Base-by-base conservation (phyloP, 805 yeast genomes). In the Barnettozyma populi region DNA sequence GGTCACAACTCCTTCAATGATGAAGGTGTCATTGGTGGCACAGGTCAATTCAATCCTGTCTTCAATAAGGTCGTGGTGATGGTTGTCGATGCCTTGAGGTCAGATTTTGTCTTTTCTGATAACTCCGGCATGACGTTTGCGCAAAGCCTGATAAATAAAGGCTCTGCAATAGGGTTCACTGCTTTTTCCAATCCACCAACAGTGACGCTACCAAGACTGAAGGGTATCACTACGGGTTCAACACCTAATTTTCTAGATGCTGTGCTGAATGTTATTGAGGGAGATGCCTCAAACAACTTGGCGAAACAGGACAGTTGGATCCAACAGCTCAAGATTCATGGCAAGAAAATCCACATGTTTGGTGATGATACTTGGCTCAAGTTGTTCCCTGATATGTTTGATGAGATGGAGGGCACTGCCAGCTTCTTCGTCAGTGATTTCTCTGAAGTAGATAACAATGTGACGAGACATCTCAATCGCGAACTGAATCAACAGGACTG, bases 311-410 rank as follows among this genome's bases (percentile, higher is more conserved):
- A 94, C 62, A 85, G 94, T 25, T 90, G 97, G 97, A 63, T 90
- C 9, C 72, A 72, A 32, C 98, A 94, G 60, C 72, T 90, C 39
- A 53, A 57, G 35, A 39, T 53, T 4, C 48, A 60, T 2, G 57
- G 55, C 5, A 65, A 65, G 27, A 71, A 60, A 19, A 69, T 94
- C 25, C 85, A 90, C 60, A 87, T 94, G 77, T 92, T 77, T 69
- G 99, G 99, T 29, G 99, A 94, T 65, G 99, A 94, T 62, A 94
- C 99, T 1, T 94, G 99, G 99, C 66, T 90, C 52, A 90, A 89
- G 60, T 71, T 94, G 43, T 94, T 90, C 55, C 96, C 97, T 0
- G 69, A 71, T 49, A 73, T 73, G 53, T 90, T 92, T 59, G 71
- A 72, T 19, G 71, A 75, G 41, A 68, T 63, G 25, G 98, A 94